Conservation (phyloP, 1,284 basidiomycete genomes). For the Sanghuangporus baumii region DNA sequence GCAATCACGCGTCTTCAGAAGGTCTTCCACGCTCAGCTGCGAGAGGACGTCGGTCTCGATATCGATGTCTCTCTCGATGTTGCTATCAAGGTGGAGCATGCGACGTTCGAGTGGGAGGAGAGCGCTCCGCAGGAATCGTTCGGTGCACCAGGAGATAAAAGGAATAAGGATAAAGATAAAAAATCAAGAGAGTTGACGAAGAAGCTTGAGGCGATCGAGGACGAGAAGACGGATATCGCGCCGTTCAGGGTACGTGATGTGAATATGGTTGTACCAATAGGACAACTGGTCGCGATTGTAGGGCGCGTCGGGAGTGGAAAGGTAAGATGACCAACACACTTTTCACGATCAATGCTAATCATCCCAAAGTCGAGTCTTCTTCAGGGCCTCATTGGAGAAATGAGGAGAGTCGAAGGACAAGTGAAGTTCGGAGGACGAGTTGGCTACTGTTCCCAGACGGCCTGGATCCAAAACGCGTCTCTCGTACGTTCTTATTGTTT, state of each 20-base stretch:
- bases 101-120: constrained; percentile 62
- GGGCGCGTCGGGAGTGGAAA: constrained; percentile 59
- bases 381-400: constrained; percentile 71
- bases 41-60: constrained; percentile 35
- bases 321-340: constrained; percentile 15
- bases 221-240: constrained; percentile 24
- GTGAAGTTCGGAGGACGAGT: constrained; percentile 65
- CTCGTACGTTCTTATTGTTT: constrained; percentile 42
- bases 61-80: constrained; percentile 42
- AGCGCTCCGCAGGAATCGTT: constrained; percentile 25
- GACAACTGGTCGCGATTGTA: constrained; percentile 58
- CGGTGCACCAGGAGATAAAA: constrained; percentile 16
- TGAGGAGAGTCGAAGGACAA: constrained; percentile 49
- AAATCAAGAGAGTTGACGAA: constrained; percentile 20
- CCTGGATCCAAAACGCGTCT: constrained; percentile 87
- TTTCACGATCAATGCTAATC: neutral
- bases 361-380: constrained; percentile 56
- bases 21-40: constrained; percentile 58
- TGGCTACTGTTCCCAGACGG: constrained; percentile 78
- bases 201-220: constrained; percentile 18
- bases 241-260: constrained; percentile 51
- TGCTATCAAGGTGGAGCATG: constrained; percentile 48
- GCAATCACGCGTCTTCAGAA: constrained; percentile 48
- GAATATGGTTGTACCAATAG: constrained; percentile 49
- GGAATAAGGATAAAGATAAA: constrained; percentile 15